A percentile compares a stretch with the other conserved stretches of the same genome.
phyloP scores from a whole-genome alignment of 2,329 filamentous ascomycete genomes.

The Aureobasidium sp. region DNA sequence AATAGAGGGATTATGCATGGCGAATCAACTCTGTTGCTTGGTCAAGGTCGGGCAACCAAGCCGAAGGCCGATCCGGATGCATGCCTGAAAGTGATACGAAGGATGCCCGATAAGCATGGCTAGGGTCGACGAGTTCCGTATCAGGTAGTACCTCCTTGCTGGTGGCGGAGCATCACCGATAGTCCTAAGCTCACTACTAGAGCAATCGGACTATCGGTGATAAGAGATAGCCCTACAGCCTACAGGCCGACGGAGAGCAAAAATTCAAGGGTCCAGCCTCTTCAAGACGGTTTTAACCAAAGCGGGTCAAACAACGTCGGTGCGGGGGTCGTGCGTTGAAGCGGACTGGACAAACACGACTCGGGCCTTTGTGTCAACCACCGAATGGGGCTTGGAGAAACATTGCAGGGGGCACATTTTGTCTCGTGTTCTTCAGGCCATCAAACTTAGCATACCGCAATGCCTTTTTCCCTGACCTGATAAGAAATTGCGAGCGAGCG shows the following conservation, averaged over 20 bases:
- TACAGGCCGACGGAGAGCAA: neutral
- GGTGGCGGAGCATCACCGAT: constrained; percentile 10
- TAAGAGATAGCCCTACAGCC: neutral
- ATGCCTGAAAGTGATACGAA: neutral
- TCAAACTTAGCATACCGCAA: constrained; percentile 2
- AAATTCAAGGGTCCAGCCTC: constrained; percentile 1
- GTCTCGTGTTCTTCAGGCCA: neutral
- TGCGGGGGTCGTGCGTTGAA: constrained; percentile 4
- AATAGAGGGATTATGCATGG: constrained; percentile 4
- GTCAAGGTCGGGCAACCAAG: neutral
- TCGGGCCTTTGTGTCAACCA: neutral
- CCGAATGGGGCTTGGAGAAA: neutral
- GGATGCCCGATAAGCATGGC: constrained; percentile 7
- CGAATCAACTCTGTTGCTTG: neutral
- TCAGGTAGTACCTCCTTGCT: neutral
- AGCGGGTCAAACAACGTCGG: constrained; percentile 4
- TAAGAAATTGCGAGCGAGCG: neutral
- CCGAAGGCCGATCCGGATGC: neutral
- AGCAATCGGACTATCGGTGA: neutral
- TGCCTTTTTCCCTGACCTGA: neutral
- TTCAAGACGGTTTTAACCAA: neutral
- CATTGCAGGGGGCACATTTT: constrained; percentile 1
- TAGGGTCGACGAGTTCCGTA: neutral
- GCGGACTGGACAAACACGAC: constrained; percentile 5
- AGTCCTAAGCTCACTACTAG: constrained; percentile 2